These are phyloP conservation scores for Tagetes patula DNA, from an alignment of 129 eudicot genomes.

Conservation along the genomic window DNA sequence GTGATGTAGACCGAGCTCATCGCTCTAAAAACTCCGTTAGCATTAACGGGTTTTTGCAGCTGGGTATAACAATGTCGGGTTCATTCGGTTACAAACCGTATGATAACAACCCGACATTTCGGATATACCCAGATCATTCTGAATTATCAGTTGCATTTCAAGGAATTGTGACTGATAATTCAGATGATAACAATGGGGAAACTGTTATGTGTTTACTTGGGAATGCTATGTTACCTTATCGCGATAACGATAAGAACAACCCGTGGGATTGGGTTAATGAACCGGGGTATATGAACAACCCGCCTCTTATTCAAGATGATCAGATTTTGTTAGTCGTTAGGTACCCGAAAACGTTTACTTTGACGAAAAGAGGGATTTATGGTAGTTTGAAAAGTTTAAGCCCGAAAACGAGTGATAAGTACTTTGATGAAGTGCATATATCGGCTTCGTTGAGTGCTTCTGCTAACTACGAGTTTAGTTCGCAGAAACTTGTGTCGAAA, in stretches of 20 bases:
- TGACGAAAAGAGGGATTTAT: constrained; percentile 48
- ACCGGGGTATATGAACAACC: constrained; percentile 64
- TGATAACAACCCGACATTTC: constrained; percentile 49
- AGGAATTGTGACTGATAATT: constrained; percentile 66
- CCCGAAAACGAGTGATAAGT: constrained; percentile 60
- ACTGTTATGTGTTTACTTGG: constrained; percentile 79
- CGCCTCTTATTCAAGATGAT: constrained; percentile 80
- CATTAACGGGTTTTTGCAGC: constrained; percentile 56
- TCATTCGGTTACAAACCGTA: constrained; percentile 46
- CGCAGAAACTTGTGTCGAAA: constrained; percentile 51
- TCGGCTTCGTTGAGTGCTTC: constrained; percentile 56
- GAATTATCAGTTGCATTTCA: constrained; percentile 58
- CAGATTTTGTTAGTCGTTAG: constrained; percentile 66
- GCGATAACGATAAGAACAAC: constrained; percentile 56
- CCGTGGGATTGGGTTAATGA: constrained; percentile 93
- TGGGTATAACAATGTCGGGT: constrained; percentile 54
- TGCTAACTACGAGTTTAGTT: constrained; percentile 58
- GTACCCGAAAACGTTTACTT: constrained; percentile 57
- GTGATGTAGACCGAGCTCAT: constrained; percentile 61
- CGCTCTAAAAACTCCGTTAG: constrained; percentile 50
- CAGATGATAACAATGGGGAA: constrained; percentile 53
- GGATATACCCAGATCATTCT: constrained; percentile 63
- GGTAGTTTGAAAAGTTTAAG: constrained; percentile 77
- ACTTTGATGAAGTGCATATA: constrained; percentile 72
- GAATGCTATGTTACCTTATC: constrained; percentile 74